Evolutionary conservation across 1,284 basidiomycete genomes (phyloP).

Genomic region (Sanghuangporus sanghuang): DNA sequence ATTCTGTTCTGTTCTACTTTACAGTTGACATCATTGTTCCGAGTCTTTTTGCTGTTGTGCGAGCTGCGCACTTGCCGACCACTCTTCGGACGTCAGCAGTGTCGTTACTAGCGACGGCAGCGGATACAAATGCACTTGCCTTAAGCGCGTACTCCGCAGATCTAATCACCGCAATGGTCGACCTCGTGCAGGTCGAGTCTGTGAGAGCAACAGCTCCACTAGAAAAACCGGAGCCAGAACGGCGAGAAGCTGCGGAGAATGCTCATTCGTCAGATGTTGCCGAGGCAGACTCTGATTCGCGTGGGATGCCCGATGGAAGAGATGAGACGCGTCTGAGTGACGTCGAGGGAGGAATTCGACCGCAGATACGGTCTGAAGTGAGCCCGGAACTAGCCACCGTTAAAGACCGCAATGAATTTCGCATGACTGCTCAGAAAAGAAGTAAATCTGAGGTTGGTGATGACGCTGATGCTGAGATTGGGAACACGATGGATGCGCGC

Average conservation of each 20-base stretch:
- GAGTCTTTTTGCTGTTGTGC: conserved; percentile 55
- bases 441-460: not conserved
- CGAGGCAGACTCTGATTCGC: not conserved
- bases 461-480: not conserved
- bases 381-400: conserved; percentile 16
- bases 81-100: conserved; percentile 76
- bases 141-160: conserved; percentile 60
- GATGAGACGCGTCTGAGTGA: not conserved
- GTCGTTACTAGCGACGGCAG: conserved; percentile 75
- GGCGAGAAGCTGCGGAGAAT: not conserved
- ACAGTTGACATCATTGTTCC: conserved; percentile 72
- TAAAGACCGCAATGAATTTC: not conserved
- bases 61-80: conserved; percentile 57
- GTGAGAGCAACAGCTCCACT: conserved; percentile 25
- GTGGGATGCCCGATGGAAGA: not conserved
- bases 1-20: not conserved
- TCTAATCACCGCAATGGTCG: conserved; percentile 63
- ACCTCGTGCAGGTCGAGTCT: conserved; percentile 75
- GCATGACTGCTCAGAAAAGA: not conserved
- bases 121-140: conserved; percentile 57
- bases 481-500: conserved; percentile 41
- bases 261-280: not conserved
- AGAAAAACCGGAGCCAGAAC: not conserved
- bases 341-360: not conserved
- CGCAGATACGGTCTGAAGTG: not conserved